Base-by-base conservation (phyloP, 169 alveolate genomes). In the Eimeria tenella region DNA sequence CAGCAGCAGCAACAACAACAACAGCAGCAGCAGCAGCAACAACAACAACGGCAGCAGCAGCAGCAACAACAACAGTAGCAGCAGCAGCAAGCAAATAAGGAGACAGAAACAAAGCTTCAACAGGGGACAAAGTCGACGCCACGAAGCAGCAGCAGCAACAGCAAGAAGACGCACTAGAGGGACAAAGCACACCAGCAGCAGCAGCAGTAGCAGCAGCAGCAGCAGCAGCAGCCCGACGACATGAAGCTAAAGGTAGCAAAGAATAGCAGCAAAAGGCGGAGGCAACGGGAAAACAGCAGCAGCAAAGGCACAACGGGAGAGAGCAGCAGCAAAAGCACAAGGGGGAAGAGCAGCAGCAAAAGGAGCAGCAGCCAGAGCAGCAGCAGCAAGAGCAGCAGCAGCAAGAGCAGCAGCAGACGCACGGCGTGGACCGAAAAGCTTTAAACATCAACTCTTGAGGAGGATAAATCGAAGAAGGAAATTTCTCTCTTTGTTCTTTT, bases 391-490 rank as follows among this genome's bases (percentile, higher is more conserved):
- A 55, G 21, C 8, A 5, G 87, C 7, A 19, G 23, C 7, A 21
- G 5, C 17, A 84, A 42, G n/a, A n/a, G n/a, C n/a, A n/a, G n/a
- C n/a, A n/a, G n/a, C n/a, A n/a, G n/a, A 8, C 74, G 4, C 55
- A 95, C 92, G 99, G 99, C 13, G 98, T 98, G 53, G 93, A 83
- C 49, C 93, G 86, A 93, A 98, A 98, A 25, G 98, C 98, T 79
- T 95, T 97, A 95, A 97, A 98, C 58, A 97, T 97, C 93, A 97
- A 93, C 52, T 95, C 94, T 62, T 94, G 97, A 25, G 99, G 99
- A 15, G 99, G 99, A 81, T 95, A 97, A 31, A 93, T 86, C n/a
- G 62, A 19, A 17, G n/a, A 6, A 5, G 75, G 75, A 9, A 5
- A 13, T 15, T 55, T 93, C 68, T 52, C 91, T 8, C 95, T 93